A percentile compares a stretch with the other conserved stretches of the same genome.
These are phyloP conservation scores for Dryas integrifolia DNA, from an alignment of 331 rosid species.

Conservation along the genomic window DNA sequence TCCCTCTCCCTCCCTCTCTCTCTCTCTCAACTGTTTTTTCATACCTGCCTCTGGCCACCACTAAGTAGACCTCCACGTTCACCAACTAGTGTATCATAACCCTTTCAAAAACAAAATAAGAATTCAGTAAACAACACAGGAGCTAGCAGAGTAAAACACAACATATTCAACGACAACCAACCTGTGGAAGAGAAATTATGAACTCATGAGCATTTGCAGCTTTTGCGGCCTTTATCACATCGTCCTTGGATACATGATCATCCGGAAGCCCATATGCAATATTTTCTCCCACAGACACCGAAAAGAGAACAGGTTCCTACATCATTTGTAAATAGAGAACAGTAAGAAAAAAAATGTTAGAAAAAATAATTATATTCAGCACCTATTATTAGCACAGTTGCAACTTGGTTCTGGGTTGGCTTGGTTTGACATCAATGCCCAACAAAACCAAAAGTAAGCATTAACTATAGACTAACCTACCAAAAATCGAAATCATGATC, in stretches of 20 bases:
- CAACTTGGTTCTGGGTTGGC: slow-evolving; percentile 6
- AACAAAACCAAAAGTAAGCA: background rate
- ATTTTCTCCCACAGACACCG: slow-evolving; percentile 93
- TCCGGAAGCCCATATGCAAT: slow-evolving; percentile 98
- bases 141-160: slow-evolving; percentile 15
- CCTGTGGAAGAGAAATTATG: slow-evolving; percentile 93
- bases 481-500: background rate
- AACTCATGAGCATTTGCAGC: slow-evolving; percentile 98
- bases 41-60: slow-evolving; percentile 97
- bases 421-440: background rate
- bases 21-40: slow-evolving; percentile 1
- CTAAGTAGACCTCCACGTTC: slow-evolving; percentile 96
- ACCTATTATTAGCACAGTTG: background rate
- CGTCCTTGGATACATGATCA: slow-evolving; percentile 77
- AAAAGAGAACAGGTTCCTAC: slow-evolving; percentile 94
- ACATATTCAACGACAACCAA: slow-evolving; percentile 29
- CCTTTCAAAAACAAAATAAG: slow-evolving; percentile 42
- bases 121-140: slow-evolving; percentile 18
- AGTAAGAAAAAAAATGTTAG: slow-evolving; percentile 5
- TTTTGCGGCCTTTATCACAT: slow-evolving; percentile 91
- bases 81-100: slow-evolving; percentile 90
- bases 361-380: background rate
- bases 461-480: background rate
- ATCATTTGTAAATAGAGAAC: slow-evolving; percentile 14
- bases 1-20: background rate